A percentile compares a stretch with the other conserved stretches of the same genome.
These are phyloP conservation scores for Arachnomyces sp. DNA, from an alignment of 2,329 filamentous ascomycete genomes.

Conservation along the genomic window DNA sequence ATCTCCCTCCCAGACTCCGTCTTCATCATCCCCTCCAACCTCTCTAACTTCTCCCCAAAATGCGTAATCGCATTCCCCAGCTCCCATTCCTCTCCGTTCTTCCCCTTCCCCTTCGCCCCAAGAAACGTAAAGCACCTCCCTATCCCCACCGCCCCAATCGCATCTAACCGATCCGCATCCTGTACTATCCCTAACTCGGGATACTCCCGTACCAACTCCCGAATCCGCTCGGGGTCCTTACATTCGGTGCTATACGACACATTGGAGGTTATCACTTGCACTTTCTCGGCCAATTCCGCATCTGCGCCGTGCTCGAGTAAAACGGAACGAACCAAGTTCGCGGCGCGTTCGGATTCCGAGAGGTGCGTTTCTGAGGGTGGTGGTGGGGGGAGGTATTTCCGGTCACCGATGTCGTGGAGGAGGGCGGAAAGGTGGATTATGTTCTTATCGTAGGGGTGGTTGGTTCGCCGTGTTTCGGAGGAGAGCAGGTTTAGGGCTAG, in stretches of 20 bases:
- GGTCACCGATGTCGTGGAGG: conserved; percentile 83
- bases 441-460: conserved; percentile 40
- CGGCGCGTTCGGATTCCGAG: conserved; percentile 14
- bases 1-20: conserved; percentile 44
- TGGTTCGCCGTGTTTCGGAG: conserved; percentile 33
- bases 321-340: conserved; percentile 21
- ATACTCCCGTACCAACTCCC: conserved; percentile 51
- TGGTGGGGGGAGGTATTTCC: conserved; percentile 56
- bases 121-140: conserved; percentile 70
- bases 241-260: conserved; percentile 73
- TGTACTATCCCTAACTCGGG: conserved; percentile 80
- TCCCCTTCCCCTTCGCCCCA: conserved; percentile 35
- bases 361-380: conserved; percentile 14
- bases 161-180: conserved; percentile 87
- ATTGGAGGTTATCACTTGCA: conserved; percentile 64
- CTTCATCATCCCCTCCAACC: conserved; percentile 57
- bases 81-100: conserved; percentile 29
- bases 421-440: conserved; percentile 62
- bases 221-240: conserved; percentile 51
- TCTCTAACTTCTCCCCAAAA: conserved; percentile 67
- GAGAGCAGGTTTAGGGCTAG: conserved; percentile 59
- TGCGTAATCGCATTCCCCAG: conserved; percentile 63
- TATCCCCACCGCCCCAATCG: conserved; percentile 78
- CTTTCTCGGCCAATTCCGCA: conserved; percentile 50
- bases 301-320: conserved; percentile 42